Evolutionary conservation across 176 grass and related monocot species (phyloP).

Genomic region (Triticum urartu): DNA sequence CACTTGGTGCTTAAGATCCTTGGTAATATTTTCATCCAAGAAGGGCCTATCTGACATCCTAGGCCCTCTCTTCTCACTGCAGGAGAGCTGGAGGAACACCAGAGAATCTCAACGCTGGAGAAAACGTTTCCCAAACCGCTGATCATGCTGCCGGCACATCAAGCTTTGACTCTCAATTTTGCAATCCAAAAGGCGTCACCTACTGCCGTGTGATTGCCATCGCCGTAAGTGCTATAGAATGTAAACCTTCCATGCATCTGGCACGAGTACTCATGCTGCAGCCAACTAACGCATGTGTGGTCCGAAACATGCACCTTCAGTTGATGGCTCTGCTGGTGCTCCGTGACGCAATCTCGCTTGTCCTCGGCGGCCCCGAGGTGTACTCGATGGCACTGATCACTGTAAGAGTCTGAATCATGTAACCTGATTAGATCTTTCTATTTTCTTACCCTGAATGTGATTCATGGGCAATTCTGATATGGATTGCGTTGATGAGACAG

Average conservation of each 20-base stretch:
- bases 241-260: not conserved
- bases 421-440: not conserved
- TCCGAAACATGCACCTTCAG: constrained; percentile 33
- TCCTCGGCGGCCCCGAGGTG: constrained; percentile 37
- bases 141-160: constrained; percentile 26
- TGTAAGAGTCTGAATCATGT: constrained; percentile 37
- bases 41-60: not conserved
- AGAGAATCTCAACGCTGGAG: constrained; percentile 6
- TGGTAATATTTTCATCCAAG: not conserved
- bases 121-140: not conserved
- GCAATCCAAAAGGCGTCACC: constrained; percentile 32
- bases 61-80: not conserved
- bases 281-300: not conserved
- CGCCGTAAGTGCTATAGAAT: constrained; percentile 42
- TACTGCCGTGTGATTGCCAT: constrained; percentile 48
- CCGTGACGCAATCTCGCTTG: constrained; percentile 43
- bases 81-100: constrained; percentile 47
- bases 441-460: not conserved
- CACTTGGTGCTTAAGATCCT: not conserved
- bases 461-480: not conserved
- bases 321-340: constrained; percentile 59
- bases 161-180: constrained; percentile 14
- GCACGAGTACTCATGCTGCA: not conserved
- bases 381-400: constrained; percentile 36
- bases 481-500: constrained; percentile 26